Evolutionary conservation across 1,139 yeast species (phyloP).

Genomic region (Debaryomyces sp.): DNA sequence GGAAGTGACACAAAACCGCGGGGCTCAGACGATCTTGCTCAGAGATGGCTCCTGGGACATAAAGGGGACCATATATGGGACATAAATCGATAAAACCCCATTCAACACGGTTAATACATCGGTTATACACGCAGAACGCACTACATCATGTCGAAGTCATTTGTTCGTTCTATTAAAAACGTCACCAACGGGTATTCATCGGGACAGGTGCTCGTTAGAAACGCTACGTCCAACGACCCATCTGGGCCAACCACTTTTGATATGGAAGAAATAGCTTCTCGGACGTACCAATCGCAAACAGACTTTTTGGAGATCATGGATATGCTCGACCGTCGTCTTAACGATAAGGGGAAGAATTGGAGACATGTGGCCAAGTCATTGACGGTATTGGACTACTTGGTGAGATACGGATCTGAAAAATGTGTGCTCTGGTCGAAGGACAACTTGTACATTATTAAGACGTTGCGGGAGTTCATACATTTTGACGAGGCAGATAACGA

Average conservation of each 20-base stretch:
- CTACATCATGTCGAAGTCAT: slow-evolving; percentile 64
- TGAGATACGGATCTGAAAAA: slow-evolving; percentile 85
- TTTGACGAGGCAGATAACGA: slow-evolving; percentile 80
- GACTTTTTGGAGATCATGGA: slow-evolving; percentile 94
- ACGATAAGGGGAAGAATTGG: slow-evolving; percentile 98
- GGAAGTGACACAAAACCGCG: not conserved
- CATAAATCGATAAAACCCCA: not conserved
- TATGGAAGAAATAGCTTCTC: slow-evolving; percentile 81
- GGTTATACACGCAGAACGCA: not conserved
- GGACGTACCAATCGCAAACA: slow-evolving; percentile 69
- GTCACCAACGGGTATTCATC: slow-evolving; percentile 91
- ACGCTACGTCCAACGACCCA: slow-evolving; percentile 91
- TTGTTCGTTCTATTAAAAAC: slow-evolving; percentile 87
- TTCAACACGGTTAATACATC: not conserved
- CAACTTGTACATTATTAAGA: slow-evolving; percentile 85
- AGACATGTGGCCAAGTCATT: slow-evolving; percentile 92
- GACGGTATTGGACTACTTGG: slow-evolving; percentile 85
- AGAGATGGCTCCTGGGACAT: not conserved
- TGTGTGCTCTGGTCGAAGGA: slow-evolving; percentile 95
- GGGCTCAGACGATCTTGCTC: not conserved
- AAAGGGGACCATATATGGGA: not conserved
- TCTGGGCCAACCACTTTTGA: slow-evolving; percentile 81
- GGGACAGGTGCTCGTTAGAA: slow-evolving; percentile 85
- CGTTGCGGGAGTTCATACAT: slow-evolving; percentile 87
- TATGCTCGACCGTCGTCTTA: slow-evolving; percentile 89